Evolutionary conservation across 1,284 basidiomycete species (phyloP), one percentile per base, ranked within the genome.

Genomic region (Kalmanozyma brasiliensis): DNA sequence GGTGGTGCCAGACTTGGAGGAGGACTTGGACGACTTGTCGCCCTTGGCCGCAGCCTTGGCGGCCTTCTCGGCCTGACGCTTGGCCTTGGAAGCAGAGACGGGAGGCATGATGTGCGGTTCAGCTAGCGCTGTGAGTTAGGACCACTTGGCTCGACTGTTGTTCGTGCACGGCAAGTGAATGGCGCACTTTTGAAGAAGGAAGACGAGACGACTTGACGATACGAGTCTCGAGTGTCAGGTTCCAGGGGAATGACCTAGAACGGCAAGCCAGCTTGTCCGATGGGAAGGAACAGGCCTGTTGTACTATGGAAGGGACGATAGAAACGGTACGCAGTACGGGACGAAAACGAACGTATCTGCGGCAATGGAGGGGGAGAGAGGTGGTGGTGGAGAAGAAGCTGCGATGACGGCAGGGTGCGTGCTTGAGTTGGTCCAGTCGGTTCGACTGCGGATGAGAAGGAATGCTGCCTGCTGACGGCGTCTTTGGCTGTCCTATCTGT

Each of bases 51-150:
- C 74, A 17, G 68, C 73, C 59, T 81, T 81, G 35, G 79, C 80
- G 33, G 80, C 80, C 72, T 81, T 82, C 36, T 82, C 80, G 42
- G 80, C 80, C 66, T 82, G 80, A 43, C 80, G 78, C 71, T 82
- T 82, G 30, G 80, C 80, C 67, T 82, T 82, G 57, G 80, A 82
- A 52, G 80, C 80, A 61, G 80, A 82, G 30, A 82, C 75, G 38
- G 78, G 75, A 37, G 76, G 70, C 73, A 75, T 79, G 16, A 17
- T 74, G 26, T 24, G 59, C 36, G 20, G 20, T 22, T 49, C 36
- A 46, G 20, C 45, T 3, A 32, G 32, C 11, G 37, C 22, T 32
- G n/a, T 22, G 32, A 13, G 11, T 20, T 16, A n/a, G n/a, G n/a
- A n/a, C n/a, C n/a, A n/a, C n/a, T n/a, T n/a, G n/a, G n/a, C n/a